Evolutionary conservation across 768 basidiomycete species (phyloP), one percentile per base, ranked within the genome.

Genomic region (Podaxis sp.): DNA sequence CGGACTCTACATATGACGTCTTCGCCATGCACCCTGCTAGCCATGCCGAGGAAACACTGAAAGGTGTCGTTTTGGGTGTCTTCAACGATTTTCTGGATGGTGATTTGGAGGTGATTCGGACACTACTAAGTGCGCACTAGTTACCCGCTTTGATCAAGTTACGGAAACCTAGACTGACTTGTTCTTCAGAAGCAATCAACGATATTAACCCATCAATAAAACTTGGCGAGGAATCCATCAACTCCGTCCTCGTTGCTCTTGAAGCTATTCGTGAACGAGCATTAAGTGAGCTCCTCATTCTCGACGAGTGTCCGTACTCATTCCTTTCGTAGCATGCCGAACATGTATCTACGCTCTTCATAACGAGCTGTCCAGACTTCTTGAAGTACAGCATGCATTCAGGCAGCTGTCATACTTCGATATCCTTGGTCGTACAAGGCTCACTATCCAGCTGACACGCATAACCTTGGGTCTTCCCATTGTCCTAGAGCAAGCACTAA

Each of bases 11-110:
- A 33, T 85, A 82, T 68, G 83, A 88, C 68, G 80, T 85, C 50
- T 86, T 87, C 67, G 74, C 82, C 28, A 71, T 86, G 6, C 78
- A 78, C 40, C 78, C 87, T 22, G 74, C 78, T 36, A 78, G 79
- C 38, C 78, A 86, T 61, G 89, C 90, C 0, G 90, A 95, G 63
- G 90, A 95, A 68, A 95, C 93, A 1, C 84, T 95, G 60, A 80
- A 86, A 54, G 82, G 85, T 58, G 91, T 93, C 17, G 76, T 95
- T 37, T 71, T 91, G 36, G 84, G 86, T 28, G 87, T 93, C 11
- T 85, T 94, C 71, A 87, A 85, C 64, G 93, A 95, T 69, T 91
- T 93, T 66, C 73, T 95, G 50, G 90, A 93, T 59, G 93, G 93
- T 5, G 93, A 95, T 74, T 77, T 95, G n/a, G 91, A 94, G 71